These are phyloP conservation scores for Kodamaea laetipori DNA, from an alignment of 805 yeast genomes.

Conservation along the genomic window DNA sequence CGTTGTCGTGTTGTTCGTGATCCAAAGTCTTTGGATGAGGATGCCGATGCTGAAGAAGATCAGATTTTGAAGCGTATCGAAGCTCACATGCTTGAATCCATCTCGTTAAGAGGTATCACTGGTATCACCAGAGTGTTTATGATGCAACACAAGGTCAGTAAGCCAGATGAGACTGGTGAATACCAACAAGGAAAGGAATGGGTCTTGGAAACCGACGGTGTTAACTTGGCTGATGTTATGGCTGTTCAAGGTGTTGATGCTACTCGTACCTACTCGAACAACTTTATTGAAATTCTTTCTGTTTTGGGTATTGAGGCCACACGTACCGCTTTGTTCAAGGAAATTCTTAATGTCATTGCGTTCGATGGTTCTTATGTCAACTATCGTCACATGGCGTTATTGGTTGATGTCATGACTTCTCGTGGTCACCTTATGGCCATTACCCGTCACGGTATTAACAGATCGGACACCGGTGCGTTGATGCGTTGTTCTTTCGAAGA, in stretches of 20 bases:
- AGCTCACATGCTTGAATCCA: conserved; percentile 92
- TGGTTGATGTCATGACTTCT: conserved; percentile 98
- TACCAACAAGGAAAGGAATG: conserved; percentile 89
- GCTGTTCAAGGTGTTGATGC: conserved; percentile 94
- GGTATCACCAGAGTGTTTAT: conserved; percentile 88
- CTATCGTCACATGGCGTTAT: conserved; percentile 95
- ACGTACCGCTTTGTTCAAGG: conserved; percentile 88
- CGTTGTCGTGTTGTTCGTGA: conserved; percentile 99
- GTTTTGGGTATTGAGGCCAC: conserved; percentile 99
- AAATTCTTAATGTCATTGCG: conserved; percentile 95
- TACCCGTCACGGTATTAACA: conserved; percentile 98
- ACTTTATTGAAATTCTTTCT: conserved; percentile 91
- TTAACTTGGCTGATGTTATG: conserved; percentile 92
- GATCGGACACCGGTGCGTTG: conserved; percentile 97
- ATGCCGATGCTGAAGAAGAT: conserved; percentile 94
- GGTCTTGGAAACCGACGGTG: conserved; percentile 99
- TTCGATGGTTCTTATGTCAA: conserved; percentile 99
- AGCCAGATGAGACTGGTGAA: conserved; percentile 82
- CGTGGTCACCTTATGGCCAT: conserved; percentile 98
- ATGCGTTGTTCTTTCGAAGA: conserved; percentile 99
- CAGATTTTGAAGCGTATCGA: conserved; percentile 93
- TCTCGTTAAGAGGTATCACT: conserved; percentile 92
- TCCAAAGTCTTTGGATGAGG: conserved; percentile 90
- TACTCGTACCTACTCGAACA: conserved; percentile 87
- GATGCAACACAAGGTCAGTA: conserved; percentile 79